These are phyloP conservation scores for Coemansia sp. DNA, from an alignment of 192 early-diverging fungal species.

Conservation along the genomic window DNA sequence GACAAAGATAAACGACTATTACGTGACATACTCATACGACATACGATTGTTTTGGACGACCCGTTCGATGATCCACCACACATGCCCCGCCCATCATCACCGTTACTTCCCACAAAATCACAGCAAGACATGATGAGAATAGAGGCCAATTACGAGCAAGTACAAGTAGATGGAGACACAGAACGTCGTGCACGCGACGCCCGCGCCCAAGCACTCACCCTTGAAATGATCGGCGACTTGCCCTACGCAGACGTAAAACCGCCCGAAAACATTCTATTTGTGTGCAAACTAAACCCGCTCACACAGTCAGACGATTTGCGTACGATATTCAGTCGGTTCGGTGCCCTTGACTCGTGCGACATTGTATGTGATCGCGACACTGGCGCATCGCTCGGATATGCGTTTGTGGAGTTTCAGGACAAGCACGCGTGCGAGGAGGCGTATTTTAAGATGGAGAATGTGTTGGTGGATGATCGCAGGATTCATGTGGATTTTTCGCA, in stretches of 20 bases:
- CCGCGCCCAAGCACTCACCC: slow-evolving; percentile 81
- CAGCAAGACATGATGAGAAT: slow-evolving; percentile 71
- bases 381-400: slow-evolving; percentile 84
- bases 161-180: slow-evolving; percentile 59
- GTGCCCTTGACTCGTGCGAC: slow-evolving; percentile 83
- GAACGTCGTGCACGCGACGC: slow-evolving; percentile 66
- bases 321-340: slow-evolving; percentile 91
- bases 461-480: slow-evolving; percentile 90
- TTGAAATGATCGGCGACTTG: slow-evolving; percentile 97
- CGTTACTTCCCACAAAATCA: slow-evolving; percentile 63
- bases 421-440: slow-evolving; percentile 87
- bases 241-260: slow-evolving; percentile 97
- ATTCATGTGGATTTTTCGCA: slow-evolving; percentile 99
- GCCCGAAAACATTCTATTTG: slow-evolving; percentile 95
- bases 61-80: slow-evolving; percentile 83
- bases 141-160: slow-evolving; percentile 74
- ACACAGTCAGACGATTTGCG: slow-evolving; percentile 89
- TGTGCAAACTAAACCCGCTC: slow-evolving; percentile 88
- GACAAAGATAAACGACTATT: slow-evolving; percentile 76
- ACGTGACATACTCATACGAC: slow-evolving; percentile 83
- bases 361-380: slow-evolving; percentile 83
- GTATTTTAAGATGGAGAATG: slow-evolving; percentile 96
- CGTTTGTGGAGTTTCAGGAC: slow-evolving; percentile 93
- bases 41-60: slow-evolving; percentile 90
- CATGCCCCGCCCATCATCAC: slow-evolving; percentile 69